These are phyloP conservation scores for Oenanthe javanica DNA, from an alignment of 140 eudicot species.

Conservation along the genomic window DNA sequence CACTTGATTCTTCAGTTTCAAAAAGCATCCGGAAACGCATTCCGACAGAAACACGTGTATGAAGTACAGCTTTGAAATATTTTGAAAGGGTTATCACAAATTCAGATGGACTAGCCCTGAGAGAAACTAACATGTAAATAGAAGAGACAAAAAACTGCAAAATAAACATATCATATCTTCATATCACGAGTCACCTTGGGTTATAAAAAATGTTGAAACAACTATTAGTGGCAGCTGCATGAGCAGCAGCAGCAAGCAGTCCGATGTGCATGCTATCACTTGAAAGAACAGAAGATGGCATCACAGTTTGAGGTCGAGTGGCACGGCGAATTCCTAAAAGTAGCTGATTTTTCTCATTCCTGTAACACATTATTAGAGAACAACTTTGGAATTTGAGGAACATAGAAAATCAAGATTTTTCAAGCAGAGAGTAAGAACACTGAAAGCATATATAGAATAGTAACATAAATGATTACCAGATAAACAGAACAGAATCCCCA, in stretches of 20 bases:
- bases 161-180: background rate
- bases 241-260: constrained; percentile 98
- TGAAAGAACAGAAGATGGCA: constrained; percentile 97
- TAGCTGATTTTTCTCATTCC: constrained; percentile 98
- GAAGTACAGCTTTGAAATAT: constrained; percentile 92
- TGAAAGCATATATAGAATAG: constrained; percentile 3
- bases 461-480: constrained; percentile 45
- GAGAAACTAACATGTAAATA: constrained; percentile 8
- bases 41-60: constrained; percentile 95
- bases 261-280: constrained; percentile 99
- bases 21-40: constrained; percentile 98
- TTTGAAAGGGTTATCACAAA: constrained; percentile 86
- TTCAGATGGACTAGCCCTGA: constrained; percentile 96
- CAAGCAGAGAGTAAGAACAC: background rate
- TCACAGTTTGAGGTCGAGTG: constrained; percentile 89
- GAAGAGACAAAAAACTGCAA: constrained; percentile 10
- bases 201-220: constrained; percentile 86
- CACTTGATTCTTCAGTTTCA: constrained; percentile 98
- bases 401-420: background rate
- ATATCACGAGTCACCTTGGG: constrained; percentile 54
- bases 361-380: constrained; percentile 2
- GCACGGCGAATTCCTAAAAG: constrained; percentile 94
- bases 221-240: constrained; percentile 94
- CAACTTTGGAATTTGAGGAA: background rate
- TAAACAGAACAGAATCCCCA: constrained; percentile 95